These are phyloP conservation scores for Croton laevigatus DNA, from an alignment of 441 rosid species.

Conservation along the genomic window DNA sequence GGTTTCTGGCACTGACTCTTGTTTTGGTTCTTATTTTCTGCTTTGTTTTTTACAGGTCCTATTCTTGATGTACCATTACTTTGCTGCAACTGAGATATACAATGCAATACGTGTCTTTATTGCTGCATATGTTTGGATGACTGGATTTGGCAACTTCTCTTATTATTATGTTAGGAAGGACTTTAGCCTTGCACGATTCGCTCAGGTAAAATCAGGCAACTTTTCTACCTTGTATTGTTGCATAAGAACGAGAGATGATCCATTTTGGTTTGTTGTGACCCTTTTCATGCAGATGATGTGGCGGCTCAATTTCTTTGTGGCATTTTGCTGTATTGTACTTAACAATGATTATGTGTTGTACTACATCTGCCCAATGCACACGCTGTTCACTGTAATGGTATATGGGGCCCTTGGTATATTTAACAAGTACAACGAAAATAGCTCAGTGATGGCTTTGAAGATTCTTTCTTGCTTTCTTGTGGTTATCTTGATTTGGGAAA, in stretches of 20 bases:
- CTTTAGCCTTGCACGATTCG: slow-evolving; percentile 84
- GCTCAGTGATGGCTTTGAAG: slow-evolving; percentile 84
- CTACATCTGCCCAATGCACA: slow-evolving; percentile 99
- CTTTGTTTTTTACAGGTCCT: slow-evolving; percentile 60
- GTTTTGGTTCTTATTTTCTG: slow-evolving; percentile 3
- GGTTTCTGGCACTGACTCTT: not conserved
- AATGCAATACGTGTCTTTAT: slow-evolving; percentile 93
- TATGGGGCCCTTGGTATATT: slow-evolving; percentile 94
- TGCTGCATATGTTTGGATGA: slow-evolving; percentile 99
- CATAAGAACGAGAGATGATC: slow-evolving; percentile 7
- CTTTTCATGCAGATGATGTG: slow-evolving; percentile 92
- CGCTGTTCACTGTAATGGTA: slow-evolving; percentile 94
- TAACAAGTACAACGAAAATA: slow-evolving; percentile 80
- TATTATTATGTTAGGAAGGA: slow-evolving; percentile 95
- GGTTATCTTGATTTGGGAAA: slow-evolving; percentile 92
- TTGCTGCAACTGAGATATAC: slow-evolving; percentile 93
- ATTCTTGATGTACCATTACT: slow-evolving; percentile 95
- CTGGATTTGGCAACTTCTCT: slow-evolving; percentile 98
- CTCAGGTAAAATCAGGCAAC: slow-evolving; percentile 57
- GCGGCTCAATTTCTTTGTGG: slow-evolving; percentile 95
- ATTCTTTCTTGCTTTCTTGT: slow-evolving; percentile 77
- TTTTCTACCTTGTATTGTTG: slow-evolving; percentile 11
- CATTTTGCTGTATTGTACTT: slow-evolving; percentile 82
- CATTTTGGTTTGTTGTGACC: slow-evolving; percentile 8
- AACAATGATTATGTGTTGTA: slow-evolving; percentile 92